Evolutionary conservation across 257 asterid genomes (phyloP).

Genomic region (Catharanthus roseus): DNA sequence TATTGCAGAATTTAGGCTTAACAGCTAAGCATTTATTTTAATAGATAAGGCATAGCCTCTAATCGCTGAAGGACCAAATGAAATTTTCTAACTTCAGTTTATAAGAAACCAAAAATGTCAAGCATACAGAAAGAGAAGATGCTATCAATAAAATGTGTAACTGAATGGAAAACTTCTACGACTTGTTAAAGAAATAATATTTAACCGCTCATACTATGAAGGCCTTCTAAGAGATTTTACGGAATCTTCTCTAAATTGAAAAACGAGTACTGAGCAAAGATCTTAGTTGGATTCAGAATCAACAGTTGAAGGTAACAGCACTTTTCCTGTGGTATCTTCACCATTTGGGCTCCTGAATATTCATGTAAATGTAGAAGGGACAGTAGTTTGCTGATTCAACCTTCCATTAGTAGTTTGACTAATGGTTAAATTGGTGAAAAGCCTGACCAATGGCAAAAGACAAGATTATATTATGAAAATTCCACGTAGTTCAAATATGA

Average conservation of each 20-base stretch:
- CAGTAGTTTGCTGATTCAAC: background rate
- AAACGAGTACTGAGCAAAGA: background rate
- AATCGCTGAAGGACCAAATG: conserved; percentile 58
- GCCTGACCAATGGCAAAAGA: background rate
- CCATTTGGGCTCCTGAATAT: too few species aligned
- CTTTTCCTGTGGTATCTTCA: background rate
- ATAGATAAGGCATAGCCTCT: conserved; percentile 96
- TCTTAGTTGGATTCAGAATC: background rate
- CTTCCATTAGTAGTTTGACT: background rate
- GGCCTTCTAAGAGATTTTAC: background rate
- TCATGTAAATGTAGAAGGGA: background rate
- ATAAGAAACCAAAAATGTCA: background rate
- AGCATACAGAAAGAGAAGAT: background rate
- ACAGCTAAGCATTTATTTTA: too few species aligned
- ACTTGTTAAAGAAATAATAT: background rate
- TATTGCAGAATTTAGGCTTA: too few species aligned
- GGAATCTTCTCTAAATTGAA: background rate
- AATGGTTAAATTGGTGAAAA: background rate
- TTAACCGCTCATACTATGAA: background rate
- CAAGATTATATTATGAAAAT: background rate
- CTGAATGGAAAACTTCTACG: background rate
- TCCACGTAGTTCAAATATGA: background rate
- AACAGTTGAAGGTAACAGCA: background rate
- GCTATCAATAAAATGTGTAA: background rate
- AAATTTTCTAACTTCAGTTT: conserved; percentile 17